These are phyloP conservation scores for Diplogelasinospora grovesii DNA, from an alignment of 495 filamentous ascomycete genomes.

Conservation along the genomic window DNA sequence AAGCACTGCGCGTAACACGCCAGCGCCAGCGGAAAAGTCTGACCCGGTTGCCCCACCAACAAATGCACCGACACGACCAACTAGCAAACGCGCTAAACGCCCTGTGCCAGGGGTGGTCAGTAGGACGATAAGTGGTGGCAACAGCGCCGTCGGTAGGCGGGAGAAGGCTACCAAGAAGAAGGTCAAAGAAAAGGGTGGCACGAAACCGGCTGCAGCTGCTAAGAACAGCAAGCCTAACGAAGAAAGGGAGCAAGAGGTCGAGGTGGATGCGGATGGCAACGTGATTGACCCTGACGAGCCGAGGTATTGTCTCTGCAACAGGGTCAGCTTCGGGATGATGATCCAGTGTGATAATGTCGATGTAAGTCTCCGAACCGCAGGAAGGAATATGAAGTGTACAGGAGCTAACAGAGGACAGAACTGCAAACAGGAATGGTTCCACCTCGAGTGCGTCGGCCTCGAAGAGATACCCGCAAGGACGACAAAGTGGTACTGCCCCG, in stretches of 20 bases:
- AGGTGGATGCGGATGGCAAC: constrained; percentile 61
- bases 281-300: constrained; percentile 83
- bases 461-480: constrained; percentile 65
- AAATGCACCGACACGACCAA: constrained; percentile 21
- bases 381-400: too few relatives aligned
- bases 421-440: constrained; percentile 86
- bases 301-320: constrained; percentile 82
- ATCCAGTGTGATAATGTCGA: constrained; percentile 87
- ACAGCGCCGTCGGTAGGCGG: constrained; percentile 68
- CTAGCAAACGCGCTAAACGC: constrained; percentile 52
- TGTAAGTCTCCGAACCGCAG: constrained; percentile 50
- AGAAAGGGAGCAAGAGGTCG: constrained; percentile 36
- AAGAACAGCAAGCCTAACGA: constrained; percentile 6
- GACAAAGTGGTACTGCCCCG: constrained; percentile 93
- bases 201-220: constrained; percentile 24
- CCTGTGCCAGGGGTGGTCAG: constrained; percentile 72
- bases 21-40: constrained; percentile 38
- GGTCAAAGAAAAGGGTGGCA: constrained; percentile 26
- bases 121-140: constrained; percentile 61
- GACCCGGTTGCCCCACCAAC: too few relatives aligned
- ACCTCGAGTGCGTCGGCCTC: constrained; percentile 80
- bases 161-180: constrained; percentile 70
- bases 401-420: constrained; percentile 33
- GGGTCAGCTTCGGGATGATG: constrained; percentile 92
- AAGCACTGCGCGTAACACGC: constrained; percentile 52